Evolutionary conservation across 129 eudicot genomes (phyloP).

Genomic region (Arctium minus): DNA sequence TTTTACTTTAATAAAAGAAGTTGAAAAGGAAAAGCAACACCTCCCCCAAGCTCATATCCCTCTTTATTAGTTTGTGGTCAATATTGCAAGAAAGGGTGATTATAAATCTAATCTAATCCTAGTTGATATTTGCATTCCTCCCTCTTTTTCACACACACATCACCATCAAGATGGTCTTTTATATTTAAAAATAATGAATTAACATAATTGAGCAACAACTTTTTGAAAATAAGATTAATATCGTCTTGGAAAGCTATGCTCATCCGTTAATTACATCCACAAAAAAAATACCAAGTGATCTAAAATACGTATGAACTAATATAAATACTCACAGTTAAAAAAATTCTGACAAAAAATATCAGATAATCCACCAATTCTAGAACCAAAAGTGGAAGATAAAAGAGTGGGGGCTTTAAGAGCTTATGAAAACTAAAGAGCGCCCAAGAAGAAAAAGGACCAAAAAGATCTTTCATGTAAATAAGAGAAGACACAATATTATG

Average conservation of each 20-base stretch:
- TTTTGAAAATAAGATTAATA: not conserved
- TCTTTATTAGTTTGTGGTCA: not conserved
- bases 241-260: not conserved
- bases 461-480: not conserved
- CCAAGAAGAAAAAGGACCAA: not conserved
- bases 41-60: too few relatives aligned
- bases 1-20: too few relatives aligned
- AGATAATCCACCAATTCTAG: not conserved
- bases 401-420: not conserved
- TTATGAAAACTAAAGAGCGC: not conserved
- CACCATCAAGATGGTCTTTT: not conserved
- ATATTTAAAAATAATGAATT: too few relatives aligned
- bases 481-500: conserved; percentile 37
- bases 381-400: not conserved
- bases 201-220: not conserved
- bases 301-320: not conserved
- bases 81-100: not conserved
- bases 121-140: not conserved
- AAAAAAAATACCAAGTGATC: not conserved
- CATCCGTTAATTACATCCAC: not conserved
- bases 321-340: not conserved
- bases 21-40: too few relatives aligned
- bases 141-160: not conserved
- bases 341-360: not conserved
- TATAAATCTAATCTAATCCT: too few relatives aligned